Base-by-base conservation (phyloP, 495 filamentous ascomycete genomes). In the Penicillium steckii region DNA sequence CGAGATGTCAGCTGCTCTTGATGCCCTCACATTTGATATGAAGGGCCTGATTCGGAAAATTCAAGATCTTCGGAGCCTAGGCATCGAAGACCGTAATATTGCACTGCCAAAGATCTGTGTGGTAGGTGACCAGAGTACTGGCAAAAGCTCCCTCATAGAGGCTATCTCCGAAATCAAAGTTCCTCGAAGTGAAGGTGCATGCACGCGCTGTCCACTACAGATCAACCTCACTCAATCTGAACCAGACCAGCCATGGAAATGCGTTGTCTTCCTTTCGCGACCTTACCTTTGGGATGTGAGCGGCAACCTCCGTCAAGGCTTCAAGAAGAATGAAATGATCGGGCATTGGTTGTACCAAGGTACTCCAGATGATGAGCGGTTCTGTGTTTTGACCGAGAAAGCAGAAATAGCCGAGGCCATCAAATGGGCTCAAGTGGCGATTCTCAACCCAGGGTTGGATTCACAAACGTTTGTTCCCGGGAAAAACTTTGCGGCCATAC, bases 91-190 rank as follows among this genome's bases (percentile, higher is more conserved):
- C 35, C 78, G 76, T 22, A 77, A 84, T 0, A 82, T 85, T 0
- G 77, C 77, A 2, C 69, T 94, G 0, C 89, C 90, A 0, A 89
- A 89, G 54, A 79, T 94, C 13, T 87, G 88, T 10, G 80, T 91
- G 0, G 82, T 92, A 1, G 90, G 90, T 1, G 89, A 94, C 48
- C 90, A 95, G 53, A 85, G 80, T 3, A 83, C 89, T 0, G 90
- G 90, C 0, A 95, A 95, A 56, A 86, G 81, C 3, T 90, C 86
- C 2, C 67, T 95, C 0, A 90, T 95, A 65, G 88, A 90, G 24
- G 87, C 85, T 0, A 84, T 94, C 27, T 84, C 85, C 1, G 87
- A 85, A n/a, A 86, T 95, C 43, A 83, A 82, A 44, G 79, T 92
- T 0, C 90, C 90, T 0, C 74, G 87, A 2, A 79, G 76, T 50